Evolutionary conservation across 2,329 filamentous ascomycete species (phyloP).

Genomic region (Delphinella strobiligena): DNA sequence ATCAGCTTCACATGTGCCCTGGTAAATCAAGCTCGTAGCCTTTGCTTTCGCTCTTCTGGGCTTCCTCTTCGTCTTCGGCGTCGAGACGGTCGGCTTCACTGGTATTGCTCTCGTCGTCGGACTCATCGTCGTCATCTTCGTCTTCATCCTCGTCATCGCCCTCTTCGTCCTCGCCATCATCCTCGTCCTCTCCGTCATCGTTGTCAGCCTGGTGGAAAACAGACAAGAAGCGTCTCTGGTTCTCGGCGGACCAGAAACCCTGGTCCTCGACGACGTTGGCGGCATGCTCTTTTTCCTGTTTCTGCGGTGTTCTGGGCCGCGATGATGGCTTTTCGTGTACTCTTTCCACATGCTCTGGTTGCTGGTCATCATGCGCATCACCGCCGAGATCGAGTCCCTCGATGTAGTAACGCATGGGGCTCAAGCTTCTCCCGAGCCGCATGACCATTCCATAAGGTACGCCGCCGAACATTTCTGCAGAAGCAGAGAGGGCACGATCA

Average conservation of each 20-base stretch:
- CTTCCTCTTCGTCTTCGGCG: constrained; percentile 27
- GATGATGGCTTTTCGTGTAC: constrained; percentile 1
- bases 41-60: constrained; percentile 28
- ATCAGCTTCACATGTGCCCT: constrained; percentile 9
- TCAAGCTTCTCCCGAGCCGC: constrained; percentile 30
- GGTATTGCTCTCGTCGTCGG: constrained; percentile 7
- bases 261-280: not conserved
- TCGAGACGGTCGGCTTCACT: constrained; percentile 16
- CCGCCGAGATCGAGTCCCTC: constrained; percentile 10
- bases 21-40: constrained; percentile 9
- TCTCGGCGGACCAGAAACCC: constrained; percentile 10
- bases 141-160: constrained; percentile 5
- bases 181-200: constrained; percentile 4
- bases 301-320: not conserved
- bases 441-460: constrained; percentile 35
- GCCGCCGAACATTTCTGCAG: no score
- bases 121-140: constrained; percentile 7
- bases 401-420: constrained; percentile 34
- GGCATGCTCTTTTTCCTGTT: constrained; percentile 5
- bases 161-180: constrained; percentile 7
- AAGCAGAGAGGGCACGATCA: constrained; percentile 6
- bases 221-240: constrained; percentile 5
- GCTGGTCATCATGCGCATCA: constrained; percentile 19
- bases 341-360: constrained; percentile 3
- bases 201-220: constrained; percentile 2